These are phyloP conservation scores for Exophiala dermatitidis DNA, from an alignment of 2,329 filamentous ascomycete genomes.

Conservation along the genomic window DNA sequence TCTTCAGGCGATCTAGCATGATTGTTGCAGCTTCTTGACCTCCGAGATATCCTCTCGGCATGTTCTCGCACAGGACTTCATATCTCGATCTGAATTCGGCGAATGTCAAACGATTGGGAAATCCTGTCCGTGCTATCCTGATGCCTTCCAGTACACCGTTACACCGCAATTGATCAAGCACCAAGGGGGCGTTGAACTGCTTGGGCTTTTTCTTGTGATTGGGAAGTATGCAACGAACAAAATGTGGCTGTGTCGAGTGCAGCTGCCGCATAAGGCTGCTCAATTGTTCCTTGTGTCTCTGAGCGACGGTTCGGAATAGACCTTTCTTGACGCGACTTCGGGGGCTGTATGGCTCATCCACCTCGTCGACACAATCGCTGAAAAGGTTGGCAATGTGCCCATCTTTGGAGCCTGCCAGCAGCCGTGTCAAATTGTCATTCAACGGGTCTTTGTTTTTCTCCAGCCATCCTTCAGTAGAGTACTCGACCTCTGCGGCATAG, in stretches of 20 bases:
- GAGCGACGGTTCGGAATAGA: slow-evolving; percentile 90
- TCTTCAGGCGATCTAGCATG: slow-evolving; percentile 80
- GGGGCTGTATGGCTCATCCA: slow-evolving; percentile 63
- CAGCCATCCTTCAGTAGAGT: slow-evolving; percentile 88
- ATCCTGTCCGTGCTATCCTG: slow-evolving; percentile 90
- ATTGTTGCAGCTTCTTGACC: slow-evolving; percentile 76
- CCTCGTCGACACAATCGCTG: slow-evolving; percentile 73
- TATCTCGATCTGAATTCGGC: slow-evolving; percentile 92
- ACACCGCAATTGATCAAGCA: slow-evolving; percentile 92
- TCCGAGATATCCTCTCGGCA: slow-evolving; percentile 86
- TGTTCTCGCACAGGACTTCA: slow-evolving; percentile 80
- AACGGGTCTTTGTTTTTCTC: slow-evolving; percentile 99
- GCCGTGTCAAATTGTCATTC: slow-evolving; percentile 90
- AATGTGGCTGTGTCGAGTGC: slow-evolving; percentile 94
- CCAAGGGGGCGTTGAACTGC: slow-evolving; percentile 82
- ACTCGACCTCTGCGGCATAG: slow-evolving; percentile 96
- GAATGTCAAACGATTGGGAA: slow-evolving; percentile 88
- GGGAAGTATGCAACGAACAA: slow-evolving; percentile 93
- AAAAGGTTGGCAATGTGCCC: slow-evolving; percentile 80
- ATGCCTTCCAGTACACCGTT: slow-evolving; percentile 99
- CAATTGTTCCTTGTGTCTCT: slow-evolving; percentile 96
- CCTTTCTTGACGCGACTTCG: slow-evolving; percentile 90
- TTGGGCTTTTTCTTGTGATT: slow-evolving; percentile 98
- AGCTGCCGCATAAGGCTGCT: slow-evolving; percentile 91
- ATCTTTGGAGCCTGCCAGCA: slow-evolving; percentile 75